Evolutionary conservation across 371 early-diverging fungal genomes (phyloP), one percentile per base, ranked within the genome.

Genomic region (Chytridium lagenaria): DNA sequence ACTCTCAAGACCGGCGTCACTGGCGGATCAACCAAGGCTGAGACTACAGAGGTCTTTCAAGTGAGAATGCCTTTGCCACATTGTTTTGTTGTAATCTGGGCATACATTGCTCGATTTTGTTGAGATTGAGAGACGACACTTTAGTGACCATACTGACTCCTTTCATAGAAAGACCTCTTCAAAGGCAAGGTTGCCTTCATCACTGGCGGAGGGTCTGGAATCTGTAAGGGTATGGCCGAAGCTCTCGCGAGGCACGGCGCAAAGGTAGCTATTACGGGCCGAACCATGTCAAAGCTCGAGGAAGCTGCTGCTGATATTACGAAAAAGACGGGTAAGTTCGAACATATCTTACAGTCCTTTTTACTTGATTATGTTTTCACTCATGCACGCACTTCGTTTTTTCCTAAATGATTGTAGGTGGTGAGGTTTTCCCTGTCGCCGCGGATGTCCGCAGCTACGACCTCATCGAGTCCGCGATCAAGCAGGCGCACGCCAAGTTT

Each of bases 201-300:
- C 37, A 89, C 90, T 28, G 90, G 90, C 71, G 87, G 78, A 31
- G 89, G 88, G 36, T 88, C 88, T 44, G 94, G 94, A 68, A 94
- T 94, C 69, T 92, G 93, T 77, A 87, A 86, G 71, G 91, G 86
- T 22, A 91, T 94, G 89, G 88, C 92, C 7, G 90, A 90, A 74
- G 92, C 94, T n/a, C 77, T 93, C 76, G 85, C 61, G 0, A 67
- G 81, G 12, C 93, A 92, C 76, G 94, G 92, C 33, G 91, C 89
- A 67, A 89, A 85, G 66, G 90, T 90, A 31, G 87, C 87, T 73
- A 77, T 84, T 50, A 68, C 70, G 28, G 75, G 78, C 26, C 67
- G 84, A 30, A 81, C 77, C 30, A 55, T 76, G 52, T 23, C 57
- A 26, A 86, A 89, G 83, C 83, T 94, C 39, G 88, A 91, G 71